Percentiles rank a stretch among this genome's conserved stretches.
Evolutionary conservation across 1,284 basidiomycete genomes (phyloP).

Genomic region (Ceratobasidium sp.): DNA sequence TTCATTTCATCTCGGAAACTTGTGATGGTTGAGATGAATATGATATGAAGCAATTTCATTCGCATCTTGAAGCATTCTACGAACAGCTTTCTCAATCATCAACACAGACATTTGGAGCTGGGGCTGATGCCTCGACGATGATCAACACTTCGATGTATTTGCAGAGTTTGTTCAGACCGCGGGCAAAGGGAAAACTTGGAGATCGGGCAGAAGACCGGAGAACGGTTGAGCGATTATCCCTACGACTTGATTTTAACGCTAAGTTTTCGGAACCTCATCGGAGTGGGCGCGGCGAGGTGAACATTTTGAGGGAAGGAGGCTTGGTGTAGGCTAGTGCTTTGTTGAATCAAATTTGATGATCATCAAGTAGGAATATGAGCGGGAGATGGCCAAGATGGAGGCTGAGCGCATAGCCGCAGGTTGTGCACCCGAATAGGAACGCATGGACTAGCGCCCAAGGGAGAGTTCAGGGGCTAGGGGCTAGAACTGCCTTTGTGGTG

Average conservation of each 20-base stretch:
- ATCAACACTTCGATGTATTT: slow-evolving; percentile 63
- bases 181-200: slow-evolving; percentile 59
- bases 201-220: slow-evolving; percentile 66
- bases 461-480: slow-evolving; percentile 2
- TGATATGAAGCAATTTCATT: slow-evolving; percentile 65
- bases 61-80: slow-evolving; percentile 74
- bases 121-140: slow-evolving; percentile 66
- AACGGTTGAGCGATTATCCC: slow-evolving; percentile 81
- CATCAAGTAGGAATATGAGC: too few relatives aligned
- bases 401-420: background rate
- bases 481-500: background rate
- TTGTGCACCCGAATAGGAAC: background rate
- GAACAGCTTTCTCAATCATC: slow-evolving; percentile 76
- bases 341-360: too few relatives aligned
- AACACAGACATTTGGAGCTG: slow-evolving; percentile 58
- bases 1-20: background rate
- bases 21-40: slow-evolving; percentile 2
- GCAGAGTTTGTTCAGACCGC: slow-evolving; percentile 52
- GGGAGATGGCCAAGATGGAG: too few relatives aligned
- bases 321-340: slow-evolving; percentile 9
- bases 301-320: slow-evolving; percentile 20
- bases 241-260: slow-evolving; percentile 86
- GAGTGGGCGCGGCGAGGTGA: background rate
- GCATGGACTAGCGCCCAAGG: background rate
- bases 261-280: slow-evolving; percentile 65